Conservation (phyloP, 2,329 filamentous ascomycete species). For the Colletotrichum graminicola region DNA sequence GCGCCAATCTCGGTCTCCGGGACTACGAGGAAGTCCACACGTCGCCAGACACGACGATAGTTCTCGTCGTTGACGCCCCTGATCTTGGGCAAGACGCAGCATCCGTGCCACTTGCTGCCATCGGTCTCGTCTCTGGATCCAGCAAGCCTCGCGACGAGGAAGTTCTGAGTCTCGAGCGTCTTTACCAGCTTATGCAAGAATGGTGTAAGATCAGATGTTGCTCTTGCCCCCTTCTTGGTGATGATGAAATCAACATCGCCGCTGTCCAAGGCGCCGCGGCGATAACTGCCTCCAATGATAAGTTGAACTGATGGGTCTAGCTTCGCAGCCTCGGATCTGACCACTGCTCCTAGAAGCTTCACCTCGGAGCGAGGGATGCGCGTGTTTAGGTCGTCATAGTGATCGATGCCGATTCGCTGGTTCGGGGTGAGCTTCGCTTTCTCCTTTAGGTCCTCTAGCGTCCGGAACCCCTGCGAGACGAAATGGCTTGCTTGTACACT, state of each 20-base stretch:
- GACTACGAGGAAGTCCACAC: slow-evolving; percentile 88
- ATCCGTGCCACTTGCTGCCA: slow-evolving; percentile 90
- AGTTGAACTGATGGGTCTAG: slow-evolving; percentile 76
- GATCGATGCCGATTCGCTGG: slow-evolving; percentile 82
- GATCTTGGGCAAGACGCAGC: slow-evolving; percentile 73
- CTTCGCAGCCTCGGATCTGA: slow-evolving; percentile 67
- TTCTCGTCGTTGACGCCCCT: slow-evolving; percentile 50
- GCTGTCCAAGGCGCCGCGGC: slow-evolving; percentile 79
- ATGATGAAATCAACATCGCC: slow-evolving; percentile 90
- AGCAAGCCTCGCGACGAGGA: slow-evolving; percentile 79
- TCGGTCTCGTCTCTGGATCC: slow-evolving; percentile 59
- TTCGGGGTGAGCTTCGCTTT: slow-evolving; percentile 74
- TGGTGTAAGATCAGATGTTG: slow-evolving; percentile 67
- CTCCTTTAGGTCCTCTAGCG: slow-evolving; percentile 76
- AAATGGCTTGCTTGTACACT: slow-evolving; percentile 77
- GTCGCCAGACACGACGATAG: slow-evolving; percentile 73
- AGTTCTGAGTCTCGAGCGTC: slow-evolving; percentile 68
- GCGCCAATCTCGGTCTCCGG: slow-evolving; percentile 84
- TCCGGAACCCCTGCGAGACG: slow-evolving; percentile 80
- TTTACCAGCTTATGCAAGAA: slow-evolving; percentile 75
- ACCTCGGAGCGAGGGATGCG: slow-evolving; percentile 86
- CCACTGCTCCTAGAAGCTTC: slow-evolving; percentile 73
- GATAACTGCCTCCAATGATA: slow-evolving; percentile 86
- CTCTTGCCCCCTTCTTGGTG: slow-evolving; percentile 72
- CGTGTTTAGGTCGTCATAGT: slow-evolving; percentile 81